Evolutionary conservation across 2,329 filamentous ascomycete genomes (phyloP).

Genomic region (Botrytis galanthina): DNA sequence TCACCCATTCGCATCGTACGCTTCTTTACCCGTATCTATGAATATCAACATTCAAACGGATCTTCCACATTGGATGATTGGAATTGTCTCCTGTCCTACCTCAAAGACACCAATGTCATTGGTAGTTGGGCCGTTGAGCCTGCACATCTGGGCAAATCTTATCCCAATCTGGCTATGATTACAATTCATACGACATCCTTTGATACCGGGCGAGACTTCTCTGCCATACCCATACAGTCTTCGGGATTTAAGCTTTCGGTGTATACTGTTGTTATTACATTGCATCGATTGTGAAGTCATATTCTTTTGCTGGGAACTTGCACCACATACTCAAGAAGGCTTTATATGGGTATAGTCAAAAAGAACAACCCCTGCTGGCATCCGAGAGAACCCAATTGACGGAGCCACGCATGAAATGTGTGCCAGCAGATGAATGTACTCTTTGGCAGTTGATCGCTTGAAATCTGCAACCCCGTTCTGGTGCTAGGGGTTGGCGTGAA

Average conservation of each 20-base stretch:
- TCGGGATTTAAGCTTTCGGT: background rate
- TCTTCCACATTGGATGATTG: background rate
- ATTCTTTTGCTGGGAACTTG: background rate
- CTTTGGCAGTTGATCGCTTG: background rate
- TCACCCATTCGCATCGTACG: background rate
- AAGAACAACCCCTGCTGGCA: background rate
- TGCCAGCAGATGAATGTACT: background rate
- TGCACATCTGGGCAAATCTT: conserved; percentile 5
- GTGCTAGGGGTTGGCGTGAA: background rate
- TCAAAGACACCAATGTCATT: background rate
- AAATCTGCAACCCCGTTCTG: conserved; percentile 1
- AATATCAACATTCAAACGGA: background rate
- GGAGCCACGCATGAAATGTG: background rate
- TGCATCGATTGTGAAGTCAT: background rate
- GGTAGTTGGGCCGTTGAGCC: background rate
- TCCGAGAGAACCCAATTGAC: background rate
- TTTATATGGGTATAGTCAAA: background rate
- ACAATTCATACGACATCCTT: background rate
- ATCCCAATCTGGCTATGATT: conserved; percentile 7
- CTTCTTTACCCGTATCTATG: background rate
- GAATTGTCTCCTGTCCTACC: background rate
- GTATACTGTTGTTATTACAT: background rate
- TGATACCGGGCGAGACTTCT: conserved; percentile 7
- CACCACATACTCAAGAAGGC: background rate
- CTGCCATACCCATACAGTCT: background rate